Conservation (phyloP, 2,329 filamentous ascomycete genomes). For the Penicillium thymicola region DNA sequence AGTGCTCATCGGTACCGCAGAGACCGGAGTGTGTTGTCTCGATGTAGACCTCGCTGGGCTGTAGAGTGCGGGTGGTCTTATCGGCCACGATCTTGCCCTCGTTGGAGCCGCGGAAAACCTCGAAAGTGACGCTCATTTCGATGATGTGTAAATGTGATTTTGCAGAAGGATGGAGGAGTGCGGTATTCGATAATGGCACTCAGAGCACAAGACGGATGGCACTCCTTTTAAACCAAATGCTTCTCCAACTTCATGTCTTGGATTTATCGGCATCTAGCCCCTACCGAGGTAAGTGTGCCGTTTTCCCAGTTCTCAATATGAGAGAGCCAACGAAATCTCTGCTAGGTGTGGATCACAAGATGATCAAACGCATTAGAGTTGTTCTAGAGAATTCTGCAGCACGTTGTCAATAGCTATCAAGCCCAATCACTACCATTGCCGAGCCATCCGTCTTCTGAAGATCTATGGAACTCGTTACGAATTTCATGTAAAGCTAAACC, state of each 20-base stretch:
- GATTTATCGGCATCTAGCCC: not conserved
- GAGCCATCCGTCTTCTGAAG: not conserved
- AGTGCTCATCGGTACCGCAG: slow-evolving; percentile 28
- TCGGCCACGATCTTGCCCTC: slow-evolving; percentile 26
- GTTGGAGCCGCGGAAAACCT: slow-evolving; percentile 28
- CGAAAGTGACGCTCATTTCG: slow-evolving; percentile 25
- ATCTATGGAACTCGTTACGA: not conserved
- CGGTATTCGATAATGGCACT: not conserved
- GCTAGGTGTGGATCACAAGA: slow-evolving; percentile 1
- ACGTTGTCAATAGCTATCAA: not conserved
- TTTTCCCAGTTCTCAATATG: not conserved
- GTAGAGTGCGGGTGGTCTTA: slow-evolving; percentile 23
- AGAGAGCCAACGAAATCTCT: not conserved
- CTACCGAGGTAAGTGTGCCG: not conserved
- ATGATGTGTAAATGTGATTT: not conserved
- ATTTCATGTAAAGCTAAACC: not conserved
- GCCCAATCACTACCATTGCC: not conserved
- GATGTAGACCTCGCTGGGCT: slow-evolving; percentile 24
- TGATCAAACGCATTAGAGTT: not conserved
- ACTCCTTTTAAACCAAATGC: not conserved
- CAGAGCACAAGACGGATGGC: not conserved
- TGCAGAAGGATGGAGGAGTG: not conserved
- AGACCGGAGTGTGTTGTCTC: slow-evolving; percentile 30
- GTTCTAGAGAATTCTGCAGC: slow-evolving; percentile 7
- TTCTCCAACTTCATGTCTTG: not conserved